Evolutionary conservation across 306 rosid species (phyloP), one percentile per base, ranked within the genome.

Genomic region (Cercis canadensis): DNA sequence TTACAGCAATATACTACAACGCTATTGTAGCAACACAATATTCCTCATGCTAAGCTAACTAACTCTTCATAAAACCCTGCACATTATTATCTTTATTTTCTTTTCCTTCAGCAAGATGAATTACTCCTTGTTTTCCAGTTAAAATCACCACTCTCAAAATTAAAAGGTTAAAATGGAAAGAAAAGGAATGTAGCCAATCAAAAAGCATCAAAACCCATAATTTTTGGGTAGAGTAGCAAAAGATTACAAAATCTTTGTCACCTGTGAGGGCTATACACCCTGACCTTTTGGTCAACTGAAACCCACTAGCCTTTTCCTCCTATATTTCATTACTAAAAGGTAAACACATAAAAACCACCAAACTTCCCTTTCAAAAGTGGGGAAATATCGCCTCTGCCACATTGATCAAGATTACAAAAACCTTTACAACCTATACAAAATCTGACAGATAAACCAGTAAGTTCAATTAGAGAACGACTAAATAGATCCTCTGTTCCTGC

Each of bases 341-440:
- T 62, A 52, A 62, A 65, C 55, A 65, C 53, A 54, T 46, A 41
- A 57, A 80, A 33, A 68, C 33, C 39, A 45, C 61, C 19, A 29
- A 55, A 39, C 67, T 65, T 67, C 74, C n/a, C 57, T 65, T 71
- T 60, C 58, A 24, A 68, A 52, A 59, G 4, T 7, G 49, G 53
- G 54, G 69, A 59, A 74, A 74, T 50, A 50, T 17, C 63, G 66
- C 69, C 80, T 62, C 43, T 63, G 60, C 57, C 57, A 56, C 78
- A 67, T 40, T 44, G 33, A 44, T 36, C n/a, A 52, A 60, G 40
- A 66, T 70, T 65, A 72, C 65, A 72, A 81, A 24, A 76, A 68
- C 70, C 84, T 82, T 78, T 76, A 87, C 88, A 86, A 60, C 62
- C 87, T 82, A 76, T 82, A 84, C 87, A 90, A 75, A 79, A 73